Evolutionary conservation across 768 basidiomycete species (phyloP), one percentile per base, ranked within the genome.

Genomic region (Mycena venus): DNA sequence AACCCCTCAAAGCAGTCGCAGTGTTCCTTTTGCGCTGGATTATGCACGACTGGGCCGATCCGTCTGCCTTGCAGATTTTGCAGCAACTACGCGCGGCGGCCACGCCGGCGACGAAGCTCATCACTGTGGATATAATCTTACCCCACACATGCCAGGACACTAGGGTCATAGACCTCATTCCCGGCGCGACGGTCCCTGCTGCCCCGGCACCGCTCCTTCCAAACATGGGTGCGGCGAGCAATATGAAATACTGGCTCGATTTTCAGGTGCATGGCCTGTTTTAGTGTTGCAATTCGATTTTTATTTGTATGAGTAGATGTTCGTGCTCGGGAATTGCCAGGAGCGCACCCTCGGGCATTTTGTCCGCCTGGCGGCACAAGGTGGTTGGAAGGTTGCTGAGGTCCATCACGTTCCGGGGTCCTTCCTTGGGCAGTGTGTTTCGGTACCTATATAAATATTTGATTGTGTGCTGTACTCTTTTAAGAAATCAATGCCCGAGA

Each of bases 41-140:
- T 55, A 84, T 88, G 49, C 90, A 90, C 72, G 89, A 90, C 75
- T 90, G 90, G 90, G 84, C 88, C 0, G 90, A 90, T 62, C 77
- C 78, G 1, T 80, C 68, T 23, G 81, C 82, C 25, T 76, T 73
- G 19, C 83, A 84, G 38, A 89, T 90, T 44, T 79, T 90, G 47
- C 78, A 84, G 34, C 85, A 86, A 31, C 82, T 90, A 8, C 83
- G 88, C 19, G 82, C 82, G 51, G 84, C 83, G 1, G 83, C 83
- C 21, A 68, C 53, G 1, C 55, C 79, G 5, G 31, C 61, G 4
- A 84, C 84, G 17, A 75, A 63, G 38, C 21, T 75, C 21, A 42
- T 75, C 7, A 67, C 69, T 1, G 49, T 68, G 11, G 73, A 74
- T n/a, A 74, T 69, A 7, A 74, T 74, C 32, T 12, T 69, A 8